Evolutionary conservation across 805 yeast species (phyloP), one percentile per base, ranked within the genome.

Genomic region (Candida quercuum): DNA sequence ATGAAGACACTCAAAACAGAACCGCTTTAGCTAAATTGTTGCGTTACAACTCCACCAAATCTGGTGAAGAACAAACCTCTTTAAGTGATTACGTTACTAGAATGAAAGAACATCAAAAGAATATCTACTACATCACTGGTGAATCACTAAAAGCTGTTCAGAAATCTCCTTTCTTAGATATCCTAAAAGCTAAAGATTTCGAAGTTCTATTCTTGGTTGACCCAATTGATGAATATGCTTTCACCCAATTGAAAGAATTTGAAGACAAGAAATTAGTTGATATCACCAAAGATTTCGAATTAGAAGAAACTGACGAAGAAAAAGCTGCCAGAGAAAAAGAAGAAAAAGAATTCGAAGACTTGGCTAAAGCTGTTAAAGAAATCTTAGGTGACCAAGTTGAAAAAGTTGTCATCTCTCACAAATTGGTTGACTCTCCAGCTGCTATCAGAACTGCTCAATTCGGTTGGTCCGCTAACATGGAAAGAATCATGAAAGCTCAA

Each of bases 401-500:
- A 78, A 93, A 93, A 78, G 99, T 94, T 70, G 88, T 89, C 64
- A 96, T 93, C 51, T 88, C 98, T 51, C 94, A 91, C 75, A 88
- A 87, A 73, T 80, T 93, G 63, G 87, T 89, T 58, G 97, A 89
- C 63, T 89, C 98, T 42, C 99, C 99, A 69, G 99, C 99, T 67
- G 99, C 99, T 57, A 93, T 93, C 67, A 88, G 99, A 81, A 93
- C 99, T 55, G 98, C 97, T 56, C 98, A 93, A 76, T 93, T 93
- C 69, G 99, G 99, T 68, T 93, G 99, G 99, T 93, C 99, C 54
- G 99, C 99, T 61, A 93, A 93, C 79, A 93, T 93, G 99, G 99
- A 93, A 78, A 91, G 99, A 84, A 93, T 93, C 79, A 93, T 93
- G 99, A 93, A 93, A 79, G 99, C 99, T 47, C 99, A 93, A 78